phyloP scores from a whole-genome alignment of 2,329 filamentous ascomycete genomes.

The Paecilomyces niveus region DNA sequence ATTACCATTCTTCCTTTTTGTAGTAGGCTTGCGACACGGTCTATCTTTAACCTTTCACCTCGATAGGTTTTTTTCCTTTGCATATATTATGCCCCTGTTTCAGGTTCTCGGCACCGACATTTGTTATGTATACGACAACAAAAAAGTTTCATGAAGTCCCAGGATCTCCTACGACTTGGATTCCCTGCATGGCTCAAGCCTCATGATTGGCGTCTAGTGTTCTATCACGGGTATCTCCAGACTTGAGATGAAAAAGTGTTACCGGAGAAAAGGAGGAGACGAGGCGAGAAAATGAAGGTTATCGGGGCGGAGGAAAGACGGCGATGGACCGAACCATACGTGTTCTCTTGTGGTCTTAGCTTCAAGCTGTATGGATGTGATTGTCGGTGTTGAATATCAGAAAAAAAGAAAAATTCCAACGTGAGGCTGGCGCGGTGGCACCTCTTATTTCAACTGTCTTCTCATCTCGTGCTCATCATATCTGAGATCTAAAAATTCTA shows the following conservation, averaged over 20 bases:
- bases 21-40: conserved; percentile 22
- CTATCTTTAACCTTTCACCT: conserved; percentile 9
- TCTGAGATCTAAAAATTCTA: conserved; percentile 13
- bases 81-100: conserved; percentile 31
- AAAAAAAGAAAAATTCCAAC: conserved; percentile 7
- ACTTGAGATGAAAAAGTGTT: conserved; percentile 25
- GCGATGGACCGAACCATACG: conserved; percentile 22
- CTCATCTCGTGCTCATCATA: conserved; percentile 10
- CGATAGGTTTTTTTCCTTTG: conserved; percentile 23
- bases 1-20: conserved; percentile 18
- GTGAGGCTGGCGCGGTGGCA: conserved; percentile 14
- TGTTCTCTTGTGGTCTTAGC: conserved; percentile 18
- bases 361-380: conserved; percentile 17
- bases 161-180: conserved; percentile 25
- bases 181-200: conserved; percentile 27
- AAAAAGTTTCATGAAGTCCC: conserved; percentile 35
- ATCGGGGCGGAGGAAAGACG: conserved; percentile 19
- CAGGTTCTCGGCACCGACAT: conserved; percentile 20
- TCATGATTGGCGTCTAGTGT: conserved; percentile 38
- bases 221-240: conserved; percentile 29
- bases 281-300: conserved; percentile 22
- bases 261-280: conserved; percentile 27
- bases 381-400: conserved; percentile 18
- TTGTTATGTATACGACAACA: conserved; percentile 37
- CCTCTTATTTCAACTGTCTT: conserved; percentile 14